Evolutionary conservation across 495 filamentous ascomycete species (phyloP), one percentile per base, ranked within the genome.

Genomic region (Friedmanniomyces endolithicus): DNA sequence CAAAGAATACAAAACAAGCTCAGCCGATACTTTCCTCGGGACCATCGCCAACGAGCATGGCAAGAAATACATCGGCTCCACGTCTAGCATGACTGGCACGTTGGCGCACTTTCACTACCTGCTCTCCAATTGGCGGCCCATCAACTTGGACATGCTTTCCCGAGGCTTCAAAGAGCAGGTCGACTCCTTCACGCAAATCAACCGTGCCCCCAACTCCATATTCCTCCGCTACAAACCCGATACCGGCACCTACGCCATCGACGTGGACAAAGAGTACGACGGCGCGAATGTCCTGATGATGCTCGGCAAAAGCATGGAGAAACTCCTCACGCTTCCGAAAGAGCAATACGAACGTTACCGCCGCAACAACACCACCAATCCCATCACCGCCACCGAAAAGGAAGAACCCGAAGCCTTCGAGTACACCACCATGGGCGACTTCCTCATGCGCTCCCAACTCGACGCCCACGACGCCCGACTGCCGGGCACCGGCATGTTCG

Each of bases 291-390:
- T 99, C 37, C 74, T 97, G 25, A 88, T 82, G 66, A 86, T 89
- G 72, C 77, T 99, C 7, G 92, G 92, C 7, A 88, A 89, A 55
- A 94, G 89, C 0, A 87, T 99, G 83, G 92, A 99, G 67, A 96
- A 96, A 67, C 72, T 96, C 16, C 78, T 99, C n/a, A 96, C 90
- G 0, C 64, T 90, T 29, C 74, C 82, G 16, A 87, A 80, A 43
- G 79, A 86, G 1, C 80, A 90, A 0, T 97, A 84, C 61, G 90
- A 95, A 64, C 80, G 81, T 48, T 96, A 95, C 65, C 77, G 87
- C 33, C 79, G 78, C 44, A 73, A 72, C 22, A 79, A 78, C 53
- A 75, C 80, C 0, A 75, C 79, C 0, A 78, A 81, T 52, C 74
- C 82, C 59, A 72, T 79, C 33, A 75, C 78, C 2, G 80, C 85